Percentiles rank a stretch among this genome's conserved stretches.
phyloP scores from a whole-genome alignment of 192 early-diverging fungal species.

The Podila verticillata region DNA sequence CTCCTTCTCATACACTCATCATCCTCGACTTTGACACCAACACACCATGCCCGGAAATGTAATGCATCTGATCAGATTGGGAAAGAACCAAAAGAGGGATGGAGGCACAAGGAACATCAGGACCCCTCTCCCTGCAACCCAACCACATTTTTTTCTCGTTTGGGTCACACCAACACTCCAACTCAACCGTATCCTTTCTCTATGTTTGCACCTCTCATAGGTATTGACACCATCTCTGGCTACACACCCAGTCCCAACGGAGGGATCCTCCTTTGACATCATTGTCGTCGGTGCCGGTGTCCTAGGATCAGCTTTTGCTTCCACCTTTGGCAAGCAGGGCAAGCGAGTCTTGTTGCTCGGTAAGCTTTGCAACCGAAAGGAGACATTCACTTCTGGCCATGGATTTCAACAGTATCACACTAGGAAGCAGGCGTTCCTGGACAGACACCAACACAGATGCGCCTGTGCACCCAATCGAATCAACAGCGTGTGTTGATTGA shows the following conservation, averaged over 20 bases:
- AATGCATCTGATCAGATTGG: constrained; percentile 8
- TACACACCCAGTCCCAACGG: constrained; percentile 19
- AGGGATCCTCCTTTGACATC: constrained; percentile 69
- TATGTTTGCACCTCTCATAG: not conserved
- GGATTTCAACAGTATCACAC: no score
- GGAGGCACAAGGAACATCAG: not conserved
- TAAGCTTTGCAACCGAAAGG: constrained; percentile 4
- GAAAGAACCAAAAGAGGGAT: not conserved
- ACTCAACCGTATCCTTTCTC: not conserved
- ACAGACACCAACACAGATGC: no score
- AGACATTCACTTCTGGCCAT: not conserved
- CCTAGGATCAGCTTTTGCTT: constrained; percentile 89
- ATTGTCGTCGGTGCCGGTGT: constrained; percentile 94
- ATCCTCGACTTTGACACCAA: not conserved
- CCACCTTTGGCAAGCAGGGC: constrained; percentile 76
- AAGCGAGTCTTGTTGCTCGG: constrained; percentile 75
- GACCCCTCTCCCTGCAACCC: not conserved
- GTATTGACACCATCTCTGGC: constrained; percentile 22
- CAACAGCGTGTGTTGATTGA: no score
- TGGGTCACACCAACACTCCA: not conserved
- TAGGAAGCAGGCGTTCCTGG: no score
- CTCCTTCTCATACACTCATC: not conserved
- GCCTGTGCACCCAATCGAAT: no score
- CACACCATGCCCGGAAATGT: constrained; percentile 46
- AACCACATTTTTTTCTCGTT: no score